phyloP scores from a whole-genome alignment of 768 basidiomycete genomes.

The Tremella mesenterica region DNA sequence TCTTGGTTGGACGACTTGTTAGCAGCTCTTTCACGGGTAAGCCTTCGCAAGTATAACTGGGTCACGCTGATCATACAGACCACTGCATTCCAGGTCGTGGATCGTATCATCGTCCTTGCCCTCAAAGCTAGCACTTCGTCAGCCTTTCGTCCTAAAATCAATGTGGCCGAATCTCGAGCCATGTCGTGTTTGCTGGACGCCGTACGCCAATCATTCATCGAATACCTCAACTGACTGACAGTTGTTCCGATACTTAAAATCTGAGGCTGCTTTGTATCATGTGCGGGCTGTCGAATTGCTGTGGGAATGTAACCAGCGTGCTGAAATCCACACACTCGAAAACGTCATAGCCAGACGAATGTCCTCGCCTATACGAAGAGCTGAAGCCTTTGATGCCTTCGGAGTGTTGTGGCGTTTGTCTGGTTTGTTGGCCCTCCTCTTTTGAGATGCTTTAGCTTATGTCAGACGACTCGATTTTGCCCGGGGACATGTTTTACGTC shows the following conservation, averaged over 20 bases:
- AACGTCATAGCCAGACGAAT: conserved; percentile 58
- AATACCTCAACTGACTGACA: conserved; percentile 36
- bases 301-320: conserved; percentile 52
- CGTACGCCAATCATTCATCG: conserved; percentile 3
- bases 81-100: conserved; percentile 60
- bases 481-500: conserved; percentile 71
- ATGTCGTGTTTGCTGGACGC: conserved; percentile 37
- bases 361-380: conserved; percentile 50
- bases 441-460: background rate
- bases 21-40: conserved; percentile 53
- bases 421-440: conserved; percentile 53
- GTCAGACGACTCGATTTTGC: conserved; percentile 64
- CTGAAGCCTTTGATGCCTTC: conserved; percentile 70
- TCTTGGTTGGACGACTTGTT: conserved; percentile 59
- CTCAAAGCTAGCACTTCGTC: conserved; percentile 40
- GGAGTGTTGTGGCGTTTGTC: conserved; percentile 85
- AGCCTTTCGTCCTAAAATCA: conserved; percentile 51
- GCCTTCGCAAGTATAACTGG: background rate
- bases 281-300: conserved; percentile 69
- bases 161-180: conserved; percentile 51
- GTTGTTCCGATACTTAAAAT: conserved; percentile 65
- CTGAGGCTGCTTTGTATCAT: conserved; percentile 63
- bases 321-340: conserved; percentile 25
- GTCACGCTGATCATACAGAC: conserved; percentile 47
- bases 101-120: conserved; percentile 55